These are phyloP conservation scores for Kwoniella dejecticola DNA, from an alignment of 768 basidiomycete species.

Conservation along the genomic window DNA sequence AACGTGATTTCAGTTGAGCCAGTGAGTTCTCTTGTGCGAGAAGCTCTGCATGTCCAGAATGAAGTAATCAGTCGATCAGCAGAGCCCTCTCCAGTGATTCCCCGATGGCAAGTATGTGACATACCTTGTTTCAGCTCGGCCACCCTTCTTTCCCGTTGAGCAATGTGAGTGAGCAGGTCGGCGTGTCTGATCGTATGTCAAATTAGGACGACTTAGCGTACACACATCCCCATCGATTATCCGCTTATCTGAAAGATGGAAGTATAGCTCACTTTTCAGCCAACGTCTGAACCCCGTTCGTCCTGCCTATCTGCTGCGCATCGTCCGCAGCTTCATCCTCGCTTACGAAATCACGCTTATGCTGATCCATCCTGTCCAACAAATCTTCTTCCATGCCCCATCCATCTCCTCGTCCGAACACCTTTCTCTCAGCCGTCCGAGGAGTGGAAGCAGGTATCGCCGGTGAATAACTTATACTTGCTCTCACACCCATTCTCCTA, in stretches of 20 bases:
- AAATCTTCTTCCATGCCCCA: slow-evolving; percentile 9
- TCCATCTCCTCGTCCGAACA: slow-evolving; percentile 9
- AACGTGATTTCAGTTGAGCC: slow-evolving; percentile 36
- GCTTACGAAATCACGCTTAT: neutral
- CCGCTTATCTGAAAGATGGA: slow-evolving; percentile 1
- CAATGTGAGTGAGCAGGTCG: slow-evolving; percentile 43
- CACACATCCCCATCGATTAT: too few species aligned
- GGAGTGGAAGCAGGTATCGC: slow-evolving; percentile 11
- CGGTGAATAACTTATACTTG: slow-evolving; percentile 41
- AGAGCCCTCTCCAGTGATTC: neutral
- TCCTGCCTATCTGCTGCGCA: slow-evolving; percentile 1
- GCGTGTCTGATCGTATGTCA: slow-evolving; percentile 32
- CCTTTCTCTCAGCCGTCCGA: slow-evolving; percentile 6
- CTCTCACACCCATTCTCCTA: slow-evolving; percentile 17
- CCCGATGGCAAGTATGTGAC: neutral
- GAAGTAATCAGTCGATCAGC: neutral
- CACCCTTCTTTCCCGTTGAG: slow-evolving; percentile 44
- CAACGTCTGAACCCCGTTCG: slow-evolving; percentile 24
- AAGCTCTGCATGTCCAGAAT: slow-evolving; percentile 32
- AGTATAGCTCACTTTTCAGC: slow-evolving; percentile 38
- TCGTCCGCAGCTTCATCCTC: slow-evolving; percentile 1
- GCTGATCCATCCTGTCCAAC: slow-evolving; percentile 1
- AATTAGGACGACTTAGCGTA: too few species aligned
- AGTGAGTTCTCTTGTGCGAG: slow-evolving; percentile 40
- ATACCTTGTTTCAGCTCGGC: slow-evolving; percentile 45